Conservation (phyloP, 2,329 filamentous ascomycete species). For the Botrytis elliptica region DNA sequence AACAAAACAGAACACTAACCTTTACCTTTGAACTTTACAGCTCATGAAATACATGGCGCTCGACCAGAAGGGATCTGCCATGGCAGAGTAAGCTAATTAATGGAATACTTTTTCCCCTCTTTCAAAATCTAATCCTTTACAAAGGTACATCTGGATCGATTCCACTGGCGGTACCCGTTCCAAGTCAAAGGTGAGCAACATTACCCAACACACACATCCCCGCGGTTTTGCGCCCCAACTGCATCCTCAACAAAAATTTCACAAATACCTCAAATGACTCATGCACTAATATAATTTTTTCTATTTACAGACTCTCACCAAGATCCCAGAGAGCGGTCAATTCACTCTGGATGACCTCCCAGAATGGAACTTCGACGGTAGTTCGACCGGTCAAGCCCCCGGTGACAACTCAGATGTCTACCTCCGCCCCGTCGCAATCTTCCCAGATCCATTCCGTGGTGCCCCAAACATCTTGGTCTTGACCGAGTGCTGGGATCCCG, state of each 20-base stretch:
- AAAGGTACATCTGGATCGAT: conserved; percentile 87
- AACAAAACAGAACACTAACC: background rate
- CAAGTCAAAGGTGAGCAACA: conserved; percentile 83
- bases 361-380: conserved; percentile 85
- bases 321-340: conserved; percentile 48
- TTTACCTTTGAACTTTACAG: conserved; percentile 48
- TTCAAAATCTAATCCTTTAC: conserved; percentile 20
- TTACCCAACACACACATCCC: background rate
- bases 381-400: conserved; percentile 86
- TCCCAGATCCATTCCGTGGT: conserved; percentile 86
- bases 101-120: conserved; percentile 41
- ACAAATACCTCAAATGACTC: conserved; percentile 24
- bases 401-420: conserved; percentile 98
- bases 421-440: conserved; percentile 85
- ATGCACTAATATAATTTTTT: background rate
- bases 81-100: conserved; percentile 88
- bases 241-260: background rate
- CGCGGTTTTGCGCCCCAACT: conserved; percentile 7
- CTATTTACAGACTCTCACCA: conserved; percentile 57
- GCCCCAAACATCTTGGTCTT: conserved; percentile 93
- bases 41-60: conserved; percentile 90
- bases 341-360: conserved; percentile 61
- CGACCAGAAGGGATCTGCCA: conserved; percentile 82
- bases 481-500: conserved; percentile 89
- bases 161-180: conserved; percentile 79